Conservation (phyloP, 2,329 filamentous ascomycete genomes). For the Colletotrichum musae region DNA sequence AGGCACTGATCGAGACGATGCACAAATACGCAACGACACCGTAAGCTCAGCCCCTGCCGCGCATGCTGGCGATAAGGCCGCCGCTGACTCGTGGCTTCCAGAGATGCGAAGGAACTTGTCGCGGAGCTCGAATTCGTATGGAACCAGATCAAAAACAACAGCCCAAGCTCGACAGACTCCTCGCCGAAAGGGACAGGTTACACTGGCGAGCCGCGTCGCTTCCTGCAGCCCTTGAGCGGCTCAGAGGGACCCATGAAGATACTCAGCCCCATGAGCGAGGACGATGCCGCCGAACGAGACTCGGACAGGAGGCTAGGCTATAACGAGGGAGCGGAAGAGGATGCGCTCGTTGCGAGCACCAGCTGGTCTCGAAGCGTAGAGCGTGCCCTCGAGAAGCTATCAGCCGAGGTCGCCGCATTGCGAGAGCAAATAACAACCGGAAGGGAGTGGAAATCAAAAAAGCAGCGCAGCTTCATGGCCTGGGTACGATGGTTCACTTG, state of each 20-base stretch:
- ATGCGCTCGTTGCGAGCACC: constrained; percentile 59
- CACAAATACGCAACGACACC: constrained; percentile 92
- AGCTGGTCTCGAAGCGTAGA: constrained; percentile 89
- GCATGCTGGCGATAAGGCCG: background rate
- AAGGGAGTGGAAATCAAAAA: constrained; percentile 78
- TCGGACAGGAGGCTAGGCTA: constrained; percentile 62
- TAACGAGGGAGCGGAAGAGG: constrained; percentile 61
- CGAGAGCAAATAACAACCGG: constrained; percentile 90
- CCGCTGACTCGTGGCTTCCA: constrained; percentile 47
- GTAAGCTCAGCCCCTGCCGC: constrained; percentile 58
- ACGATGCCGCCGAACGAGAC: constrained; percentile 76
- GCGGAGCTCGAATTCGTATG: constrained; percentile 98
- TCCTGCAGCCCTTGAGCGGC: constrained; percentile 63
- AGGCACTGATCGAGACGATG: constrained; percentile 96
- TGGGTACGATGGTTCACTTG: constrained; percentile 82
- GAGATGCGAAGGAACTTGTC: constrained; percentile 88
- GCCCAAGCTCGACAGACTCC: constrained; percentile 73
- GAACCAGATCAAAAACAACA: constrained; percentile 96
- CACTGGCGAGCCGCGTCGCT: constrained; percentile 57
- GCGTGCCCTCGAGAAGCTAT: constrained; percentile 87
- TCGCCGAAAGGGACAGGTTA: constrained; percentile 64
- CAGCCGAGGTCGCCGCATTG: constrained; percentile 91
- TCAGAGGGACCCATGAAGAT: constrained; percentile 75
- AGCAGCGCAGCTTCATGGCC: constrained; percentile 73
- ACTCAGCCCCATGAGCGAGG: constrained; percentile 88